These are phyloP conservation scores for Hygrophila difformis DNA, from an alignment of 257 asterid species.

Conservation along the genomic window DNA sequence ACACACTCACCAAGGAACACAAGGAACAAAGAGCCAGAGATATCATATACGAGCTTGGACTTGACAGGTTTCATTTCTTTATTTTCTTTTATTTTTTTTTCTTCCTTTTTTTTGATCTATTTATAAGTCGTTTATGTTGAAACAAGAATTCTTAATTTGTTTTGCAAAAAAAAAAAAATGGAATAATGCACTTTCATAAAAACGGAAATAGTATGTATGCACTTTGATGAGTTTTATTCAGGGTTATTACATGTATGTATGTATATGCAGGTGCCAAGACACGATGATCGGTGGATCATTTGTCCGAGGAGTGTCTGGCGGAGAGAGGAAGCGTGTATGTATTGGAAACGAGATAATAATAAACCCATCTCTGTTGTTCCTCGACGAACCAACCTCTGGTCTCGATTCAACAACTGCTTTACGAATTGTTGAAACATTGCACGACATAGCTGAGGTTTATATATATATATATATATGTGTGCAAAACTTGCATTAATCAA, in stretches of 20 bases:
- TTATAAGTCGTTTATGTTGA: too few relatives aligned
- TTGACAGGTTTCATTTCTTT: too few relatives aligned
- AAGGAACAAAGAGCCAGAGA: constrained; percentile 67
- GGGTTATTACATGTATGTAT: too few relatives aligned
- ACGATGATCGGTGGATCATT: constrained; percentile 97
- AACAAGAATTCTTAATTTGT: too few relatives aligned
- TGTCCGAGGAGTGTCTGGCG: constrained; percentile 96
- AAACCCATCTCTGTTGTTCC: constrained; percentile 81
- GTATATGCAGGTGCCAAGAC: constrained; percentile 68
- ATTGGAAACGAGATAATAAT: constrained; percentile 89
- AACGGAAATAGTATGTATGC: too few relatives aligned
- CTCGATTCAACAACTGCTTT: constrained; percentile 94
- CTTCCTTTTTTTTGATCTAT: too few relatives aligned
- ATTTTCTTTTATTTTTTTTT: too few relatives aligned
- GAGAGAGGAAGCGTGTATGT: constrained; percentile 91
- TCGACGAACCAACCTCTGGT: constrained; percentile 96
- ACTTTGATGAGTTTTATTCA: too few relatives aligned
- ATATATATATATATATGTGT: too few relatives aligned
- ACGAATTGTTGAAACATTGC: constrained; percentile 68
- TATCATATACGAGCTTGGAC: constrained; percentile 74
- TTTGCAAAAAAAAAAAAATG: too few relatives aligned
- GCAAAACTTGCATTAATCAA: too few relatives aligned
- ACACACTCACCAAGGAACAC: constrained; percentile 54
- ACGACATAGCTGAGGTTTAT: constrained; percentile 75
- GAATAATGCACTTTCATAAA: too few relatives aligned